Evolutionary conservation across 2,329 filamentous ascomycete genomes (phyloP).

Genomic region (Ceratocystis harringtonii): DNA sequence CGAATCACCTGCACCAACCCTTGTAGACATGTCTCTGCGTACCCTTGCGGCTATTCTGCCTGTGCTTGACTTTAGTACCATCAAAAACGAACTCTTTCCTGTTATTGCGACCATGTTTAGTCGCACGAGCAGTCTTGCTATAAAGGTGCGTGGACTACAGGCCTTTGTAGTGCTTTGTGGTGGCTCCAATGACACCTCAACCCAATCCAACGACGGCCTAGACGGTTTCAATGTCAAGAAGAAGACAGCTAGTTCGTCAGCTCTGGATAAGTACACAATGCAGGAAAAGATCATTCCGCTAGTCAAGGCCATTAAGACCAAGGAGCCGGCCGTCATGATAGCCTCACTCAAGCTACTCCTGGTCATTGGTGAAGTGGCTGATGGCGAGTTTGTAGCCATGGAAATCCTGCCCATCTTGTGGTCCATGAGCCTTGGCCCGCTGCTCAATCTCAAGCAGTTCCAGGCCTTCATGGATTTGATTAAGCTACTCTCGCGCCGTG

Average conservation of each 20-base stretch:
- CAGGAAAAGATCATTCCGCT: conserved; percentile 93
- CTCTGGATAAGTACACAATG: conserved; percentile 93
- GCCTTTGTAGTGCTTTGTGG: conserved; percentile 84
- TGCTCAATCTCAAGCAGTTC: conserved; percentile 79
- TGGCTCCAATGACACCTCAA: conserved; percentile 41
- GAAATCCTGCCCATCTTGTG: conserved; percentile 83
- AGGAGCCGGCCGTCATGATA: conserved; percentile 95
- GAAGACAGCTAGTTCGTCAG: conserved; percentile 52
- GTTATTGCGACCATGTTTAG: conserved; percentile 82
- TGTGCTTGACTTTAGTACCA: conserved; percentile 85
- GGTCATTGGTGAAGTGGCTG: conserved; percentile 67
- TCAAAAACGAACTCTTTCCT: conserved; percentile 93
- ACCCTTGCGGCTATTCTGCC: conserved; percentile 69
- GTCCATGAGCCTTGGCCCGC: conserved; percentile 77
- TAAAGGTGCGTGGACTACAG: conserved; percentile 84
- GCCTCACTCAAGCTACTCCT: conserved; percentile 72
- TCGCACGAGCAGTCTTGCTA: conserved; percentile 81
- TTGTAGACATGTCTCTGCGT: conserved; percentile 73
- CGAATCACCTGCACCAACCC: conserved; percentile 73
- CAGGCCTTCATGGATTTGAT: conserved; percentile 81
- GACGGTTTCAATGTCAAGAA: conserved; percentile 51
- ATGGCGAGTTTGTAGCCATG: conserved; percentile 81
- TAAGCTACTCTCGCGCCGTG: conserved; percentile 58
- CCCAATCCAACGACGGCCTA: conserved; percentile 51
- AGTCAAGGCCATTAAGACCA: conserved; percentile 87